Percentiles rank a stretch among this genome's conserved stretches.
phyloP scores from a whole-genome alignment of 257 asterid genomes.

The Anisodus tanguticus region DNA sequence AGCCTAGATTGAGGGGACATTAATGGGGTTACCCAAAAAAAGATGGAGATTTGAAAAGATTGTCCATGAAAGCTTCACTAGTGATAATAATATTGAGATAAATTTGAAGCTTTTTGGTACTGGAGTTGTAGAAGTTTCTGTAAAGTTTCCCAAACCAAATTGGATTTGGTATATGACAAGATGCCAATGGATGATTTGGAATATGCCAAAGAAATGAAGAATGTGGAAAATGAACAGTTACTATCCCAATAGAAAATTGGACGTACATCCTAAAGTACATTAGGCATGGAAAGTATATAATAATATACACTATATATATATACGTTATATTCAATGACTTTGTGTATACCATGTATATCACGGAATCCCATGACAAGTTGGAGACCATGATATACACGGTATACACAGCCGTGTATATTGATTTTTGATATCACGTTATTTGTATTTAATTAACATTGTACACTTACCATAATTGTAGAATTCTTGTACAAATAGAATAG shows the following conservation, averaged over 20 bases:
- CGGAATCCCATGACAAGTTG: too few relatives aligned
- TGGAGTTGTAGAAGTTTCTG: neutral
- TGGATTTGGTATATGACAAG: conserved; percentile 16
- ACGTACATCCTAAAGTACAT: conserved; percentile 30
- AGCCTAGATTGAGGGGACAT: neutral
- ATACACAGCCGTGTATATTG: too few relatives aligned
- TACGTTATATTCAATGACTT: too few relatives aligned
- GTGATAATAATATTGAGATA: neutral
- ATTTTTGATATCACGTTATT: too few relatives aligned
- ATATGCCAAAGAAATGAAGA: conserved; percentile 5
- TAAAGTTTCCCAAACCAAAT: neutral
- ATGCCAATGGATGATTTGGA: conserved; percentile 22
- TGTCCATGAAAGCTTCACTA: neutral
- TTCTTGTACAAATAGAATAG: too few relatives aligned
- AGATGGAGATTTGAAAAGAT: neutral
- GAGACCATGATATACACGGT: too few relatives aligned
- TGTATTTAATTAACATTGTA: too few relatives aligned
- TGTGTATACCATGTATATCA: too few relatives aligned
- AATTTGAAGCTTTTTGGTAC: neutral
- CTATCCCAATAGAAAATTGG: conserved; percentile 21
- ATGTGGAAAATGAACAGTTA: conserved; percentile 8
- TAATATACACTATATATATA: too few relatives aligned
- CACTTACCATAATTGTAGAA: too few relatives aligned
- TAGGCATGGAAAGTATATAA: neutral
- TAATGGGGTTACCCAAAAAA: too few relatives aligned